phyloP scores from a whole-genome alignment of 2,329 filamentous ascomycete genomes.

The Apiospora koreana region DNA sequence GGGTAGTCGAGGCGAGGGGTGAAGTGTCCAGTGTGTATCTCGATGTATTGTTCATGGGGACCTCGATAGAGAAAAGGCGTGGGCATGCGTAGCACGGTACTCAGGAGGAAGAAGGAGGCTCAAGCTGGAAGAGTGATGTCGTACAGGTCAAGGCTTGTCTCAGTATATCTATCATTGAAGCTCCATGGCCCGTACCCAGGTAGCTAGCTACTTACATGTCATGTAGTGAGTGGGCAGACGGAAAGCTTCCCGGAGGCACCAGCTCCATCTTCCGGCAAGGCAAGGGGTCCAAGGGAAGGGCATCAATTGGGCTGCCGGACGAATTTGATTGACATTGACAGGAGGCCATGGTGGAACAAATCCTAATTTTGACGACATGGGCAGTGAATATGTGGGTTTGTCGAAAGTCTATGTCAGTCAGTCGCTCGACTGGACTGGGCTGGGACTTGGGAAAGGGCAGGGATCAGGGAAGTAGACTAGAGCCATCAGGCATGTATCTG shows the following conservation, averaged over 20 bases:
- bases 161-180: neutral
- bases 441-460: neutral
- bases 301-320: neutral
- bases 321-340: slow-evolving; percentile 12
- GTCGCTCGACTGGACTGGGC: slow-evolving; percentile 1
- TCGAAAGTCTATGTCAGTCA: slow-evolving; percentile 13
- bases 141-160: slow-evolving; percentile 8
- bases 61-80: slow-evolving; percentile 1
- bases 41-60: neutral
- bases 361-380: slow-evolving; percentile 13
- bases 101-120: slow-evolving; percentile 1
- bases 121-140: slow-evolving; percentile 3
- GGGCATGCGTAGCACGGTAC: neutral
- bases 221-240: slow-evolving; percentile 1
- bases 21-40: slow-evolving; percentile 3
- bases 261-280: slow-evolving; percentile 6
- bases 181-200: neutral
- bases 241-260: slow-evolving; percentile 3
- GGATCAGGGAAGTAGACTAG: slow-evolving; percentile 4
- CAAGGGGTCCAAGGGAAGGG: neutral
- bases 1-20: neutral
- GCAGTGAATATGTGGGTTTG: slow-evolving; percentile 9
- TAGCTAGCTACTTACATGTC: neutral
- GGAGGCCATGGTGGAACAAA: slow-evolving; percentile 11
- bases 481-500: neutral